Percentiles rank a stretch among this genome's conserved stretches.
phyloP scores from a whole-genome alignment of 169 alveolate species.

The Eimeria praecox region DNA sequence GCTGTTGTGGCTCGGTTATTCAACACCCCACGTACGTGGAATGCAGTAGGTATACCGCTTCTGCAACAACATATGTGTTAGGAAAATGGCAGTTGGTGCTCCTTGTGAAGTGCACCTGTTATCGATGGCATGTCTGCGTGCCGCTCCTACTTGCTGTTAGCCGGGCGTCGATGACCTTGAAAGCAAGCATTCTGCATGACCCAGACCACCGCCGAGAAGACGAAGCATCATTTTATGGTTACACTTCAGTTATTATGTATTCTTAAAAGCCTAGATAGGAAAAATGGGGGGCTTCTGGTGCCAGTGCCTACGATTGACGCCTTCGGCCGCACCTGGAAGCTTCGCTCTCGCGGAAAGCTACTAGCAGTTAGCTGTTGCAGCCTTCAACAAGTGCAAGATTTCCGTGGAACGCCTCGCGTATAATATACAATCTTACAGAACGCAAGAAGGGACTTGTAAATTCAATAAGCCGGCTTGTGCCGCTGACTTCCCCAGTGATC shows the following conservation, averaged over 20 bases:
- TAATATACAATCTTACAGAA: background rate
- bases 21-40: background rate
- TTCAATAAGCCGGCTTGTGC: background rate
- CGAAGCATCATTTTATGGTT: background rate
- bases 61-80: background rate
- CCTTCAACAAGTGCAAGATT: background rate
- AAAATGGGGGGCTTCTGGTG: constrained; percentile 46
- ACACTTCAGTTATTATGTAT: background rate
- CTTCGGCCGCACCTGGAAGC: constrained; percentile 55
- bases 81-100: background rate
- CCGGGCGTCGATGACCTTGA: background rate
- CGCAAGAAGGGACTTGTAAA: background rate
- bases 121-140: background rate
- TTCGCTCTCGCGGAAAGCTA: constrained; percentile 15
- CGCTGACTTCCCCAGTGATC: background rate
- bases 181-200: background rate
- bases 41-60: background rate
- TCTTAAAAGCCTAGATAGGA: background rate
- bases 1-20: background rate
- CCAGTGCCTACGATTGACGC: constrained; percentile 33
- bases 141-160: background rate
- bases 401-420: background rate
- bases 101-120: background rate
- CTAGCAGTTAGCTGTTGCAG: constrained; percentile 20
- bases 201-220: background rate